Conservation (phyloP, 2,329 filamentous ascomycete genomes). For the Reticulascus tulasneorum region DNA sequence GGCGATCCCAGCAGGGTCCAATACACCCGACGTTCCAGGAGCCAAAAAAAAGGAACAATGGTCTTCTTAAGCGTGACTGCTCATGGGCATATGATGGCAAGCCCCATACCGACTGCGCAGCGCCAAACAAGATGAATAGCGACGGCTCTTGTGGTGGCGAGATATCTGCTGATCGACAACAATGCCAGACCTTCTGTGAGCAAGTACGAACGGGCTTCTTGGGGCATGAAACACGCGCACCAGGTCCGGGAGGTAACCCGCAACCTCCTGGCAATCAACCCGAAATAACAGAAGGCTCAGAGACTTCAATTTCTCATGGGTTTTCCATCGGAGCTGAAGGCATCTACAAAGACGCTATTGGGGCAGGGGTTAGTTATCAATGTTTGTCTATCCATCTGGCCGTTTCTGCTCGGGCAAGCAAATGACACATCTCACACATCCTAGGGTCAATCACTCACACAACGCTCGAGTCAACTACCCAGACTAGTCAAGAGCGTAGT, state of each 20-base stretch:
- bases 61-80: no score
- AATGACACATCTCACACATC: no score
- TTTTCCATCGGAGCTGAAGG: not conserved
- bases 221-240: not conserved
- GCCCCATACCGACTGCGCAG: no score
- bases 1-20: no score
- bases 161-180: not conserved
- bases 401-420: no score
- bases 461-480: no score
- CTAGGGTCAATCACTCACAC: no score
- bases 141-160: not conserved
- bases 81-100: no score
- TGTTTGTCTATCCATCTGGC: not conserved
- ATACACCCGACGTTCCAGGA: no score
- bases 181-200: not conserved
- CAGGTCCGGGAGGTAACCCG: not conserved
- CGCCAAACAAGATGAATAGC: not conserved
- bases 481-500: no score
- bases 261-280: not conserved
- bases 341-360: not conserved
- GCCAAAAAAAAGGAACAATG: no score
- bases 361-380: not conserved
- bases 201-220: not conserved
- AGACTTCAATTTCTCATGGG: not conserved
- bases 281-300: not conserved